Base-by-base conservation (phyloP, 2,329 filamentous ascomycete genomes). In the Dactylellina drechsleri region DNA sequence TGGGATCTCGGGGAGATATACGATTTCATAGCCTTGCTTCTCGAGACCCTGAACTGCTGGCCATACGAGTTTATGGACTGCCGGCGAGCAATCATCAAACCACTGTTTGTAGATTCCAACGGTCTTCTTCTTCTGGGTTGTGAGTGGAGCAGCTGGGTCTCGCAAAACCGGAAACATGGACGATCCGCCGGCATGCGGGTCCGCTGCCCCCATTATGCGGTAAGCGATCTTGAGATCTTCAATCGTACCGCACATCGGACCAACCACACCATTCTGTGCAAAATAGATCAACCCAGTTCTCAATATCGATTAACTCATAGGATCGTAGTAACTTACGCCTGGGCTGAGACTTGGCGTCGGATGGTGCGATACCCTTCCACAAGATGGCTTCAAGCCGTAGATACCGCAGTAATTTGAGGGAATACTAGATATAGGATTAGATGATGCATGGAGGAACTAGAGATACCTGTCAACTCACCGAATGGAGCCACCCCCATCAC, bases 211-310 rank as follows among this genome's bases (percentile, higher is more conserved):
- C 86, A 96, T 92, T 78, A 91, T 81, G 58, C 91, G 89, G 83
- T 95, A 97, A n/a, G 91, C 90, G 61, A 93, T 85, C 76, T 90
- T 90, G 4, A 97, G 86, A 79, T 96, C 93, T 41, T 89, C 85
- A 76, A 91, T 91, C 65, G 86, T 94, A 56, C 88, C 86, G 15
- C 92, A 90, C 79, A 97, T 86, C 6, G 93, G 93, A 0, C 92
- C 92, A 5, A 87, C 84, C 15, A 95, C 90, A 66, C 85, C 85
- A 5, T 73, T 77, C 28, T 70, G 59, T 49, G 57, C n/a, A 41
- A 16, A 26, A 50, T 28, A 18, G 43, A 28, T 49, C 23, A 13
- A 49, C 47, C 12, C 16, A 36, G 31, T 36, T 36, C 10, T 36
- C 31, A 10, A 5, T 10, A 36, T 10, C 31, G 31, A 36, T 10